Evolutionary conservation across 179 eudicot genomes (phyloP).

Genomic region (Silene coronaria): DNA sequence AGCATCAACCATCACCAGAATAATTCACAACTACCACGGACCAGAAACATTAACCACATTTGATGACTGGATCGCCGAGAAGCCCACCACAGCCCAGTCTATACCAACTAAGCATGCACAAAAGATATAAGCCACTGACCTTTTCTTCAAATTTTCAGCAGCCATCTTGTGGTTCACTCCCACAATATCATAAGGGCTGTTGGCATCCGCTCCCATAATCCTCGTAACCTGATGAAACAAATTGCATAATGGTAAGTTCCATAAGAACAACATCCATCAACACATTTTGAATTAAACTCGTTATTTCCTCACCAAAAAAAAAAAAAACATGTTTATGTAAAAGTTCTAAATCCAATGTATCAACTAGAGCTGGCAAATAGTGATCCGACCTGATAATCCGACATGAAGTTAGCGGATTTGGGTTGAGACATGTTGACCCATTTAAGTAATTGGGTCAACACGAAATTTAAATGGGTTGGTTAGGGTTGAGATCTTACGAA

Average conservation of each 20-base stretch:
- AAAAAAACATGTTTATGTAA: too few relatives aligned
- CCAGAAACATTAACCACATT: background rate
- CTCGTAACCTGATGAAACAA: slow-evolving; percentile 58
- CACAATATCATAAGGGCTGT: slow-evolving; percentile 74
- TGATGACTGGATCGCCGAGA: background rate
- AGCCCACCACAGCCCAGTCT: background rate
- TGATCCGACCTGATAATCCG: too few relatives aligned
- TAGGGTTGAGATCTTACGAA: too few relatives aligned
- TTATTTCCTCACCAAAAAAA: background rate
- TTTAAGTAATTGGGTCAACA: too few relatives aligned
- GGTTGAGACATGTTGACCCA: too few relatives aligned
- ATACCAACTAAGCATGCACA: background rate
- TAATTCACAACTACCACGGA: background rate
- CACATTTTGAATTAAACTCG: background rate
- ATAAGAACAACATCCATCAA: background rate
- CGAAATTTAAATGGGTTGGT: too few relatives aligned
- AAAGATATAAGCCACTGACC: slow-evolving; percentile 31
- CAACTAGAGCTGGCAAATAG: too few relatives aligned
- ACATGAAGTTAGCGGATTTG: too few relatives aligned
- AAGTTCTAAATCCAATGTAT: background rate
- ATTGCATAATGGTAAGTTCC: slow-evolving; percentile 12
- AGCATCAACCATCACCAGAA: background rate
- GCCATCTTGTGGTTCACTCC: slow-evolving; percentile 83
- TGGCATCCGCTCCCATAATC: slow-evolving; percentile 70
- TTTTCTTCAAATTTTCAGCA: slow-evolving; percentile 71